Evolutionary conservation across 108 stramenopile genomes (phyloP), one percentile per base, ranked within the genome.

Genomic region (Cyclotella distinguenda): DNA sequence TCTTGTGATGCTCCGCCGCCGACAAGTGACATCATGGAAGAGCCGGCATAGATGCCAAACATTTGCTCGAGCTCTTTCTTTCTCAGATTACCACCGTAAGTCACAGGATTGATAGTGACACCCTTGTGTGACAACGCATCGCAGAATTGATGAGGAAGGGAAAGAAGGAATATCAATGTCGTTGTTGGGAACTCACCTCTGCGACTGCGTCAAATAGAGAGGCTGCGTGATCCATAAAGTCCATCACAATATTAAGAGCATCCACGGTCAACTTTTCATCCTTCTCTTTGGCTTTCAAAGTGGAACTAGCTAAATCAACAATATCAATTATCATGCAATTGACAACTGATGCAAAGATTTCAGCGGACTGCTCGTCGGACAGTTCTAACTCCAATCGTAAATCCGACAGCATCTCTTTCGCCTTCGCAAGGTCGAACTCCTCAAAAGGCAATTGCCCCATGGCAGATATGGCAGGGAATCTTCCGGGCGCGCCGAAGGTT

Each of bases 241-340:
- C 86, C 58, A 95, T 76, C 0, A 91, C 93, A 52, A 95, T 79
- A 23, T 82, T 79, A 50, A 95, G 74, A 9, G 88, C 90, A 55
- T 90, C 87, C 10, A 81, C 64, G 0, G 85, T 80, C 23, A 79
- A 50, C 62, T 91, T 85, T 12, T 77, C 63, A 48, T 75, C 74
- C 40, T 68, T 76, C 31, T 93, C 85, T 55, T 90, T 86, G 46
- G 74, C 79, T 64, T 85, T 85, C 60, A 91, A 61, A 8, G 90
- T 78, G n/a, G 84, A 68, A 26, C 86, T 86, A 40, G 93, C 93
- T 9, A 91, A 71, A 63, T 95, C 93, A 25, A 95, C 71, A 44
- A 95, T 91, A 47, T 91, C 89, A 47, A 95, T 90, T 23, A 95
- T 70, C 90, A 95, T 90, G 68, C 90, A 91, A 55, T 95, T 90